Conservation (phyloP, 495 filamentous ascomycete species). For the Sabuloglossum arenarium region DNA sequence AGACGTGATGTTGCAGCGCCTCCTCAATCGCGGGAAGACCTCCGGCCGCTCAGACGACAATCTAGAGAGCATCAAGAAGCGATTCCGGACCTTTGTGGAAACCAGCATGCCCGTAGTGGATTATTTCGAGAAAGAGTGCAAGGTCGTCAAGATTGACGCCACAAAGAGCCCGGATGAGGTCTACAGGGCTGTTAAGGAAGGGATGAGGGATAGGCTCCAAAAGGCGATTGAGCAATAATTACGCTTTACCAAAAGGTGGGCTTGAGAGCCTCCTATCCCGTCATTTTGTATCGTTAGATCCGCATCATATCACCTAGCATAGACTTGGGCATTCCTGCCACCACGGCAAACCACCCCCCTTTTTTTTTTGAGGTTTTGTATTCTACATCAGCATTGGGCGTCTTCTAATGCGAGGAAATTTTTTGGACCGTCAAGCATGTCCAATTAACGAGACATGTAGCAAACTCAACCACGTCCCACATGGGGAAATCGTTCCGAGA, state of each 20-base stretch:
- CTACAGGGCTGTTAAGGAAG: slow-evolving; percentile 41
- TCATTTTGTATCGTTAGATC: background rate
- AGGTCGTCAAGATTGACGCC: slow-evolving; percentile 60
- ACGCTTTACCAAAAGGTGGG: background rate
- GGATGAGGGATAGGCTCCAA: slow-evolving; percentile 23
- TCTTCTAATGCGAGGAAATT: background rate
- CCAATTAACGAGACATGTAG: too few relatives aligned
- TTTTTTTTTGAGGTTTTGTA: background rate
- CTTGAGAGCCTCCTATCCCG: background rate
- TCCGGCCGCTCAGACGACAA: slow-evolving; percentile 85
- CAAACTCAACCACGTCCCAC: background rate
- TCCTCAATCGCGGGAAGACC: slow-evolving; percentile 81
- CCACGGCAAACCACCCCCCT: background rate
- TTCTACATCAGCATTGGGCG: background rate
- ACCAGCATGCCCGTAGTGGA: slow-evolving; percentile 94
- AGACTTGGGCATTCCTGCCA: background rate
- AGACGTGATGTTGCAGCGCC: slow-evolving; percentile 57
- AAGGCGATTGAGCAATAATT: background rate
- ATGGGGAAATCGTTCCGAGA: background rate
- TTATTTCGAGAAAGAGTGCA: slow-evolving; percentile 51
- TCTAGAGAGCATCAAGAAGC: slow-evolving; percentile 82
- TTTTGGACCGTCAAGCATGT: background rate
- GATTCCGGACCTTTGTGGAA: slow-evolving; percentile 81
- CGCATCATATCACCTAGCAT: background rate
- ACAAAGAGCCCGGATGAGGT: slow-evolving; percentile 49